Evolutionary conservation across 257 asterid genomes (phyloP), one percentile per base, ranked within the genome.

Genomic region (Eucommia ulmoides): DNA sequence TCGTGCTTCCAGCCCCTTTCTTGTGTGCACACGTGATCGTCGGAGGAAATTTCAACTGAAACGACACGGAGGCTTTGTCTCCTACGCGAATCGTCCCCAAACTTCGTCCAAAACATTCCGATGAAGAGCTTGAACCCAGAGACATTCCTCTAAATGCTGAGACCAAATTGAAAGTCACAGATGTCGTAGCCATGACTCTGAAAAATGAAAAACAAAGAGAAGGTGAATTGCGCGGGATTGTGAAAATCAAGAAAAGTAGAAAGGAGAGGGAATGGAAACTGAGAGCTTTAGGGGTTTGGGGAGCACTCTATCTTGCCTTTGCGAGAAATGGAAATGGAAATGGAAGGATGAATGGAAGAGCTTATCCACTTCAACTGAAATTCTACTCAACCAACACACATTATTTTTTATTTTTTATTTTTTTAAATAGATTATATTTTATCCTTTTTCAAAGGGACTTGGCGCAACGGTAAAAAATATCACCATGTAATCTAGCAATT

Each of bases 1-100:
- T 88, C 0, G 97, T 88, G 65, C 95, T 84, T 66, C 97, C 97
- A 47, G 94, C 96, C 56, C 95, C 97, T 65, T 84, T 88, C 82
- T 88, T 88, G 73, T 88, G 95, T 11, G 97, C 97, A 9, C 88
- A 80, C 74, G 80, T 87, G 56, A 88, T 84, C 15, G 84, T 77
- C 52, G 82, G 64, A 22, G 80, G 88, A 20, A 67, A 24, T 57
- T 74, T 76, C 53, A 75, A 57, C 22, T 89, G 94, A 42, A 84
- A 70, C 0, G 83, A 52, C n/a, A 71, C 75, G 8, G 38, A 29
- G 54, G 66, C 54, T 33, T 67, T 73, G 20, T 61, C 67, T 8
- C 65, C 69, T 0, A 68, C 54, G 51, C 52, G 55, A 72, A 74
- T 35, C 22, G 80, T 54, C 23, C 68, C 84, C 50, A 56, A 69